Base-by-base conservation (phyloP, 176 grass and related monocot genomes). In the Aegilops longissima region DNA sequence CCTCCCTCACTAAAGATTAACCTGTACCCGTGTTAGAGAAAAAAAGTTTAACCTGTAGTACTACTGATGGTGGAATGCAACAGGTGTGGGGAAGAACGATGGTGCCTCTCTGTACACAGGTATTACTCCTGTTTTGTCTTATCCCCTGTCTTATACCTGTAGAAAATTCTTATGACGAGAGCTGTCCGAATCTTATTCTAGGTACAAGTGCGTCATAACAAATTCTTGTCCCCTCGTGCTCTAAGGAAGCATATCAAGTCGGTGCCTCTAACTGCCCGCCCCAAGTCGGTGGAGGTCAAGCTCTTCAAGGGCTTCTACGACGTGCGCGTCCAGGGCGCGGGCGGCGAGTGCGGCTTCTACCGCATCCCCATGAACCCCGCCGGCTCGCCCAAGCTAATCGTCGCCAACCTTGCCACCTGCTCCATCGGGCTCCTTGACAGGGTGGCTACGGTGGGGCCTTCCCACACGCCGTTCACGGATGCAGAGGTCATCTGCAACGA, bases 121-220 rank as follows among this genome's bases (percentile, higher is more conserved):
- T 77, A 77, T 10, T 16, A 74, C 80, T 52, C 80, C 76, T 76
- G 39, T 75, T 51, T 84, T 84, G 76, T 80, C 76, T 61, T 76
- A 70, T 84, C 17, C 34, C 59, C 62, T 69, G 68, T 87, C 81
- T 39, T 25, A 56, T 78, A 52, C 49, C 49, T 52, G 49, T 52
- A 52, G 49, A 52, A 52, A 52, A 52, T 52, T 52, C 49, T 52
- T 17, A 52, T 17, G 5, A 5, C 85, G 58, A 87, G 12, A 31
- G 3, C 5, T 47, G 7, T 84, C 66, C 71, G 12, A 59, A 86
- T 78, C 24, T 79, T 84, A 5, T 51, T 90, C n/a, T 76, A 90
- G 90, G 90, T 79, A 27, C 93, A 95, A 34, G 90, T 90, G n/a
- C 70, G 4, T 30, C 54, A 63, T 29, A 95, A 86, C 8, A 69